Evolutionary conservation across 108 stramenopile species (phyloP).

Genomic region (Nitzschia sp.): DNA sequence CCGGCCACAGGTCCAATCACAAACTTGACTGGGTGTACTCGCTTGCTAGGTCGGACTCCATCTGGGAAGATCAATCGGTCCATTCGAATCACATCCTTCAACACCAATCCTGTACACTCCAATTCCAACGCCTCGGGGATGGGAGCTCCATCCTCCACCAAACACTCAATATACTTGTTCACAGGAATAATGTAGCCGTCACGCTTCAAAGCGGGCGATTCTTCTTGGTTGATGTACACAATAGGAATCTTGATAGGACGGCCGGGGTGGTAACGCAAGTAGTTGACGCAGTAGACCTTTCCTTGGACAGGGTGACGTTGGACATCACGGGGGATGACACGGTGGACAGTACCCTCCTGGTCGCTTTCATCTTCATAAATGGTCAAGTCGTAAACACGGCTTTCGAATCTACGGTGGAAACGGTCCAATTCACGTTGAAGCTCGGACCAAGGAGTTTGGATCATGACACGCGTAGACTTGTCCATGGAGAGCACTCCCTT

Average conservation of each 20-base stretch:
- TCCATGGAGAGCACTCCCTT: slow-evolving; percentile 41
- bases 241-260: slow-evolving; percentile 75
- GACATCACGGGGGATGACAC: slow-evolving; percentile 66
- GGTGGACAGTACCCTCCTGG: slow-evolving; percentile 59
- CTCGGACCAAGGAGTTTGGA: slow-evolving; percentile 72
- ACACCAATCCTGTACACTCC: slow-evolving; percentile 70
- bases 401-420: slow-evolving; percentile 58
- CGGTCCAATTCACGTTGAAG: slow-evolving; percentile 76
- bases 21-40: slow-evolving; percentile 31
- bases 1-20: slow-evolving; percentile 69
- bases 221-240: slow-evolving; percentile 66
- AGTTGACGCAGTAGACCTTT: slow-evolving; percentile 73
- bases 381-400: slow-evolving; percentile 77
- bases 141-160: slow-evolving; percentile 67
- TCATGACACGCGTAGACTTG: slow-evolving; percentile 41
- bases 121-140: slow-evolving; percentile 76
- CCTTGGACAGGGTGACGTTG: slow-evolving; percentile 77
- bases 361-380: slow-evolving; percentile 53
- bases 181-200: slow-evolving; percentile 77
- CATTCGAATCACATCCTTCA: slow-evolving; percentile 70
- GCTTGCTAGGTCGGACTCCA: slow-evolving; percentile 53
- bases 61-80: slow-evolving; percentile 75
- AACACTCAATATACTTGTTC: slow-evolving; percentile 58
- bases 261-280: slow-evolving; percentile 65
- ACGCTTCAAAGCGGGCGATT: slow-evolving; percentile 76